Evolutionary conservation across 2,329 filamentous ascomycete species (phyloP), one percentile per base, ranked within the genome.

Genomic region (Neofusicoccum laricinum): DNA sequence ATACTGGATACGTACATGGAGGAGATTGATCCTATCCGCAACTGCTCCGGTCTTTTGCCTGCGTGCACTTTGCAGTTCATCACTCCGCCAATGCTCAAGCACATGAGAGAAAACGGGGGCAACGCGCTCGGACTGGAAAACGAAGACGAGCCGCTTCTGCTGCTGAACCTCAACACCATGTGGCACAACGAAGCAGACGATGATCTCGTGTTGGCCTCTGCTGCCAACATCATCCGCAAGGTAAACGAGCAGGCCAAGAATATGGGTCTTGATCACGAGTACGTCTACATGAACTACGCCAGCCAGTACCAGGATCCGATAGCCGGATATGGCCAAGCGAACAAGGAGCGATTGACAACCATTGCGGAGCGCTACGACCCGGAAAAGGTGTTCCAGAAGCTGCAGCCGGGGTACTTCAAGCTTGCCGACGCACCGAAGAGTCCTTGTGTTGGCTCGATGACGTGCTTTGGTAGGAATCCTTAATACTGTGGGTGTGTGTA

Each of bases 271-370:
- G 65, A 67, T 36, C 67, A 72, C 12, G 64, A 71, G 36, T 82
- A 73, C 64, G 67, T 80, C 25, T 83, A 82, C 67, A 78, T 82
- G 76, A 83, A 82, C 68, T 82, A 83, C 65, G 81, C 80, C 6
- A 74, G 73, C 61, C 72, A 74, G 69, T 78, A 72, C 64, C 79
- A 84, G 67, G 74, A 78, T 66, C 75, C 78, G 1, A 68, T 83
- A 43, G 64, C 69, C 4, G 75, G 77, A 36, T 84, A 82, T 65
- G 80, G 80, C 1, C 49, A 65, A n/a, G 69, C 65, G 8, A 82
- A 78, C 55, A 67, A 73, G 41, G 61, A 68, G 30, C 72, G 67
- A 34, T 63, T 82, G 68, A 70, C 71, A 63, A 65, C 66, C 1
- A 68, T 81, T 14, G 73, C 75, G 8, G 66, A 63, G 17, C 75